These are phyloP conservation scores for Penicillium cataractarum DNA, from an alignment of 495 filamentous ascomycete genomes.

Conservation along the genomic window DNA sequence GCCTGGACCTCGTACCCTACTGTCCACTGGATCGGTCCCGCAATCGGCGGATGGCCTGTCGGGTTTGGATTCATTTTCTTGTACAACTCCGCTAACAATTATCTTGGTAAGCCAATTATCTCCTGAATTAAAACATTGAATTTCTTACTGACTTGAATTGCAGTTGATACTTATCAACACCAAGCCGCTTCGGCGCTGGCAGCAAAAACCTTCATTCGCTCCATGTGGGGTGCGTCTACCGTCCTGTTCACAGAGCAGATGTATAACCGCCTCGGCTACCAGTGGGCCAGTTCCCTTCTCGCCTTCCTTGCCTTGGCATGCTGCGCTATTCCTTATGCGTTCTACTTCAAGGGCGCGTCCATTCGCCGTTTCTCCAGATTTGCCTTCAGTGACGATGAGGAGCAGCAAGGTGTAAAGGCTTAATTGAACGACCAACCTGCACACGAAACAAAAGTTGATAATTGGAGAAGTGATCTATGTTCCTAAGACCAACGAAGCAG, in stretches of 20 bases:
- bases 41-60: slow-evolving; percentile 73
- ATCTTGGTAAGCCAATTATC: slow-evolving; percentile 51
- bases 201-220: slow-evolving; percentile 78
- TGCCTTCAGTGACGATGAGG: slow-evolving; percentile 63
- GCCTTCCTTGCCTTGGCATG: slow-evolving; percentile 73
- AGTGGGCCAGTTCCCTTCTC: slow-evolving; percentile 74
- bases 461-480: background rate
- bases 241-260: slow-evolving; percentile 83
- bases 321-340: slow-evolving; percentile 75
- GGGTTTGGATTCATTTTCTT: slow-evolving; percentile 87
- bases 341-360: slow-evolving; percentile 71
- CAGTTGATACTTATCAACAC: slow-evolving; percentile 81
- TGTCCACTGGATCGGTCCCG: slow-evolving; percentile 71
- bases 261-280: slow-evolving; percentile 70
- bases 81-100: slow-evolving; percentile 85
- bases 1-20: slow-evolving; percentile 75
- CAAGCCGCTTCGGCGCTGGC: slow-evolving; percentile 86
- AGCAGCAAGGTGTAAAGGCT: slow-evolving; percentile 34
- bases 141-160: slow-evolving; percentile 18
- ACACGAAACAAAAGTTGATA: background rate
- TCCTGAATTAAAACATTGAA: background rate
- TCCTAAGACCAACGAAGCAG: background rate
- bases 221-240: slow-evolving; percentile 74
- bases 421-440: slow-evolving; percentile 10
- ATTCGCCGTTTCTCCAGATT: slow-evolving; percentile 68